Conservation (phyloP, 2,329 filamentous ascomycete species). For the Venturia nashicola region DNA sequence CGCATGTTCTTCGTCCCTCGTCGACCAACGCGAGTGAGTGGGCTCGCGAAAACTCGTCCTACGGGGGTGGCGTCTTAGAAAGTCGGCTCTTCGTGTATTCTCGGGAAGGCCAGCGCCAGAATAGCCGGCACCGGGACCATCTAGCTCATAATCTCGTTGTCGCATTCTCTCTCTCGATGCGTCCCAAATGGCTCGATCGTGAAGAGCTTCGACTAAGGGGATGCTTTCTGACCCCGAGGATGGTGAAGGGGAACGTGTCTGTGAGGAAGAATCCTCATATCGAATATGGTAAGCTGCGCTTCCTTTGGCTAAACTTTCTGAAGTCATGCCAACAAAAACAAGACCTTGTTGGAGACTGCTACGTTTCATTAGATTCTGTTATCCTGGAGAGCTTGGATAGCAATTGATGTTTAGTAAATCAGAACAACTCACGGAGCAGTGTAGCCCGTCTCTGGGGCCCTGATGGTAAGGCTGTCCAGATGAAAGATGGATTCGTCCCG, state of each 20-base stretch:
- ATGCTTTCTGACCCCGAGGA: conserved; percentile 15
- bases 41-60: background rate
- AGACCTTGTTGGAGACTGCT: conserved; percentile 76
- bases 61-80: background rate
- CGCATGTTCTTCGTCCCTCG: background rate
- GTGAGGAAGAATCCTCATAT: background rate
- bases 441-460: conserved; percentile 68
- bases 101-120: background rate
- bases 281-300: conserved; percentile 2
- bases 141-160: background rate
- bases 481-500: conserved; percentile 70
- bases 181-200: conserved; percentile 22
- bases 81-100: background rate
- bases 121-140: background rate
- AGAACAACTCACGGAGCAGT: conserved; percentile 63
- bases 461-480: conserved; percentile 76
- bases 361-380: conserved; percentile 10
- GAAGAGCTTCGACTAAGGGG: conserved; percentile 22
- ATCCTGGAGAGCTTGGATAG: background rate
- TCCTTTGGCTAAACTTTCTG: conserved; percentile 39
- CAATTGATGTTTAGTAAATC: conserved; percentile 3
- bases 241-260: conserved; percentile 4
- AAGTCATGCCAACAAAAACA: conserved; percentile 80
- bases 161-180: conserved; percentile 13
- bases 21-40: background rate